A percentile compares a stretch with the other conserved stretches of the same genome.
phyloP scores from a whole-genome alignment of 163 green algal species.

The Scenedesmus sp. region DNA sequence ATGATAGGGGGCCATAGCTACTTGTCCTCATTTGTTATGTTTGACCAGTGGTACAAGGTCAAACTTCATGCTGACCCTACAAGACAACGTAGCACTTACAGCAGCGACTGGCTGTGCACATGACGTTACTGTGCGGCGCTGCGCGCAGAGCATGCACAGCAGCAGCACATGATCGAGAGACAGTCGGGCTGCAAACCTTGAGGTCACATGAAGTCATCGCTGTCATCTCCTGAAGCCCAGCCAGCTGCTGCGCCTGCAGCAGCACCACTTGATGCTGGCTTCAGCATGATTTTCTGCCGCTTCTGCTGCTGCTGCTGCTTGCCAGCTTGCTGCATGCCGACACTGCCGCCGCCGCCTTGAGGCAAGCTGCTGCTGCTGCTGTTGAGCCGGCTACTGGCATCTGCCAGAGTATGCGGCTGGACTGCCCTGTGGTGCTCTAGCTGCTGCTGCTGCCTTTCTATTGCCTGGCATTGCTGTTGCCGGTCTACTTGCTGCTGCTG shows the following conservation, averaged over 20 bases:
- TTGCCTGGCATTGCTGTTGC: not conserved
- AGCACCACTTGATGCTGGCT: not conserved
- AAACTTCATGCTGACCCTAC: no score
- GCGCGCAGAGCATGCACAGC: not conserved
- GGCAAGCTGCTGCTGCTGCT: conserved; percentile 15
- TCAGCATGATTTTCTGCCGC: conserved; percentile 27
- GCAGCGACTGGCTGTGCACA: no score
- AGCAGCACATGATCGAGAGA: not conserved
- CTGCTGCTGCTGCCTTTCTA: not conserved
- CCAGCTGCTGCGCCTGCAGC: not conserved
- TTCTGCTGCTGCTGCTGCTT: conserved; percentile 12
- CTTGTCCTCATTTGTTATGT: no score
- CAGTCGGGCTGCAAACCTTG: not conserved
- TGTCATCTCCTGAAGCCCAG: conserved; percentile 27
- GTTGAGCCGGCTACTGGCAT: conserved; percentile 31
- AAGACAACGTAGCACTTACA: no score
- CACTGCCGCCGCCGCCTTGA: not conserved
- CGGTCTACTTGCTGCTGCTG: not conserved
- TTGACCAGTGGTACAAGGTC: no score
- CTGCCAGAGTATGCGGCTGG: not conserved
- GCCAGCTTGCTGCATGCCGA: not conserved
- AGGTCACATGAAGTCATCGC: conserved; percentile 36
- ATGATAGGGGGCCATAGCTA: no score
- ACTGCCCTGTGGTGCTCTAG: not conserved
- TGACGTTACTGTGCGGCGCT: no score